Evolutionary conservation across 352 stramenopile genomes (phyloP).

Genomic region (Globisporangium lucens): DNA sequence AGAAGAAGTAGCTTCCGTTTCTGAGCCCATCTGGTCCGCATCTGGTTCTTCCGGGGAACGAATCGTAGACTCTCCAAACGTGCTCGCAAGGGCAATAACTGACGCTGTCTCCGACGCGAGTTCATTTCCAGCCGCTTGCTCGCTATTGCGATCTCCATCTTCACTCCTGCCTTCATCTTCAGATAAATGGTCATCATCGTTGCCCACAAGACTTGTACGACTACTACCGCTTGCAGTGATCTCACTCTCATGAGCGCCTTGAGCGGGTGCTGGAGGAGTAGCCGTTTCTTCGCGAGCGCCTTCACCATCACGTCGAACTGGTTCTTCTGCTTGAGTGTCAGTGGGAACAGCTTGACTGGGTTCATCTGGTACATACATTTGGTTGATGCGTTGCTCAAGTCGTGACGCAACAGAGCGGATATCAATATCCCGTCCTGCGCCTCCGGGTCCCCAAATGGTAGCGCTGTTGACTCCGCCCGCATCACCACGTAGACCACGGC

Average conservation of each 20-base stretch:
- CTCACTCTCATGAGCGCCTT: conserved; percentile 28
- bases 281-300: neutral
- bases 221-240: conserved; percentile 32
- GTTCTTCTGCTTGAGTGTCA: conserved; percentile 4
- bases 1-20: conserved; percentile 33
- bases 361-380: conserved; percentile 41
- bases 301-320: neutral
- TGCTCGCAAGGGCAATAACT: conserved; percentile 80
- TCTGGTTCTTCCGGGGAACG: conserved; percentile 63
- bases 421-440: conserved; percentile 42
- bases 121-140: conserved; percentile 24
- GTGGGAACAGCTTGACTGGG: conserved; percentile 4
- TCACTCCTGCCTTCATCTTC: conserved; percentile 15
- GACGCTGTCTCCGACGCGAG: conserved; percentile 59
- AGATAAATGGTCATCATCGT: conserved; percentile 10
- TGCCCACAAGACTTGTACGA: conserved; percentile 15
- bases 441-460: conserved; percentile 35
- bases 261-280: neutral
- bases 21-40: conserved; percentile 43
- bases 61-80: conserved; percentile 76
- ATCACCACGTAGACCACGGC: conserved; percentile 37
- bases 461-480: conserved; percentile 20
- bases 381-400: conserved; percentile 70
- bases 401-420: conserved; percentile 67
- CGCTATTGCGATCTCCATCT: conserved; percentile 1